These are phyloP conservation scores for Rickenella mellea DNA, from an alignment of 768 basidiomycete genomes.

Conservation along the genomic window DNA sequence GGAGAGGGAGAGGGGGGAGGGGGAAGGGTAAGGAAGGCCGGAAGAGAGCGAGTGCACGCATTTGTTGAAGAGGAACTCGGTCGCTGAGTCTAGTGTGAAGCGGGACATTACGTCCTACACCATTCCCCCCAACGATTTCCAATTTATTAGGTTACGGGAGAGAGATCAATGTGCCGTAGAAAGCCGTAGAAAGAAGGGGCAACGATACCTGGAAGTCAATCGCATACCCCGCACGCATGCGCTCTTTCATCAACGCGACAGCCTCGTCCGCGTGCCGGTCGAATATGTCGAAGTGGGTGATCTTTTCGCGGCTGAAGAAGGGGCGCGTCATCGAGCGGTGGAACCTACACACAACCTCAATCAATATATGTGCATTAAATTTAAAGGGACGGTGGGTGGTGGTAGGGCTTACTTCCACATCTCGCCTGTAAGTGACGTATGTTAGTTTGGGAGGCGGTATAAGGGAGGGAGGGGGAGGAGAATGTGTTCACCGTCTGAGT, in stretches of 20 bases:
- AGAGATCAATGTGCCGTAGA: too few relatives aligned
- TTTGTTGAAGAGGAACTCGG: constrained; percentile 47
- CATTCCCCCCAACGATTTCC: too few relatives aligned
- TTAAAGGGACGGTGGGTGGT: too few relatives aligned
- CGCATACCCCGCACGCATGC: constrained; percentile 38
- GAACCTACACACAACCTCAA: constrained; percentile 55
- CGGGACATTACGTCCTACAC: constrained; percentile 25
- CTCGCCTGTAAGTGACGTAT: too few relatives aligned
- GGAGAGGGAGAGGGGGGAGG: constrained; percentile 12
- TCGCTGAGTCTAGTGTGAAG: constrained; percentile 52
- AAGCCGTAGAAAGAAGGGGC: too few relatives aligned
- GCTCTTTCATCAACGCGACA: constrained; percentile 34
- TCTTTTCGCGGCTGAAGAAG: constrained; percentile 51
- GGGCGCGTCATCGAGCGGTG: constrained; percentile 59
- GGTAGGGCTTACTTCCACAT: too few relatives aligned
- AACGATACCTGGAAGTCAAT: constrained; percentile 65
- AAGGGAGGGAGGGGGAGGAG: neutral
- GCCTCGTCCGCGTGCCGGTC: constrained; percentile 40
- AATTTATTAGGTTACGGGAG: too few relatives aligned
- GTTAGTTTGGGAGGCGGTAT: too few relatives aligned
- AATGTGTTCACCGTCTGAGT: constrained; percentile 64
- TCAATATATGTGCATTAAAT: too few relatives aligned
- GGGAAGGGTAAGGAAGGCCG: constrained; percentile 37
- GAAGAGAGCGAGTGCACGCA: constrained; percentile 36
- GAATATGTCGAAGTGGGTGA: constrained; percentile 53